Evolutionary conservation across 2,329 filamentous ascomycete genomes (phyloP), one percentile per base, ranked within the genome.

Genomic region (Tolypocladium amazonense): DNA sequence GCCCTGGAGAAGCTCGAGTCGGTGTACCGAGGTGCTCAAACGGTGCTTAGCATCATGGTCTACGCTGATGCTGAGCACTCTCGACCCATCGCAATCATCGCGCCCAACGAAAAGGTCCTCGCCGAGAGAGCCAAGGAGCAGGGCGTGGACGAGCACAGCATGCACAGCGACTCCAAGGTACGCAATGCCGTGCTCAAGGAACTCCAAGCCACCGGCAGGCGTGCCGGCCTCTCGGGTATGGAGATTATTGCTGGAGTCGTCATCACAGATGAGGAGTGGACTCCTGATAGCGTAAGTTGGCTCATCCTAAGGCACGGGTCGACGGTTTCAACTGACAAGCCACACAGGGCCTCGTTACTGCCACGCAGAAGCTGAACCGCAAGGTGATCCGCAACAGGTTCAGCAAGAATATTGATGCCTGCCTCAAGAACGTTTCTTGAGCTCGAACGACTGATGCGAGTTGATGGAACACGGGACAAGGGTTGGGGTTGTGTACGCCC

Each of bases 1-100:
- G 94, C 93, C 27, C 83, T 99, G 4, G 93, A 97, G 79, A 97
- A 92, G 79, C 86, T 97, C 61, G 93, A 97, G 77, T 89, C 92
- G 3, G 81, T 96, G 59, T 97, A 97, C 78, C 88, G 92, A 63
- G 87, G 90, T 54, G 84, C 83, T 12, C 81, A 85, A n/a, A 83
- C 88, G 12, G 90, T 96, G 25, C 83, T 84, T 62, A 96, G 96
- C 76, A 86, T 97, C 71, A 94, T 94, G 79, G 82, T 96, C 50
- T 89, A 94, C 70, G 92, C 90, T 50, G 88, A 90, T 61, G 75
- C 83, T 64, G 83, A 88, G 65, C 84, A 90, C 73, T 81, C 84
- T 63, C 90, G 90, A 70, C 90, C 92, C 9, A 81, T 97, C 61
- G 92, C 92, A 41, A 84, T 97, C 66, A 88, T 97, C 62, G 80